Evolutionary conservation across 2,329 filamentous ascomycete genomes (phyloP), one percentile per base, ranked within the genome.

Genomic region (Cordyceps tenuipes): DNA sequence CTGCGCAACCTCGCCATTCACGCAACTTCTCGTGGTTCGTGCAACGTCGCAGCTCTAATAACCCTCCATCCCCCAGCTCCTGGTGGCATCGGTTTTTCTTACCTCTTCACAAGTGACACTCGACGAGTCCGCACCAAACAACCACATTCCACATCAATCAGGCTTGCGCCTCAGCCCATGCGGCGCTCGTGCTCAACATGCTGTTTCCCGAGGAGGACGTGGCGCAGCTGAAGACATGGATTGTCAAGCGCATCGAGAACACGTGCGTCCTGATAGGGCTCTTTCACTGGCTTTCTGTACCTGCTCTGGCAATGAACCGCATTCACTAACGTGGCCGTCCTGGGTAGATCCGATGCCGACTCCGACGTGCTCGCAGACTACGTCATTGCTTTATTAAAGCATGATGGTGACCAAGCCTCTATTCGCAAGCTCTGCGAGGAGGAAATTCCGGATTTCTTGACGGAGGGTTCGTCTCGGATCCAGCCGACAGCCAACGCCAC

Each of bases 301-400:
- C 12, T 36, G 31, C 19, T 10, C 12, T 54, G 19, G 41, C 21
- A 12, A 31, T 26, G 15, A 49, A 31, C 7, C 31, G 36, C 23
- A 36, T 9, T 39, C 29, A 21, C 57, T 65, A 51, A 67, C 62
- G 6, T 19, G 44, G 12, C 13, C 4, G 5, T 41, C 29, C 53
- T 61, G n/a, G 52, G 31, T 63, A 90, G 88, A 57, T 90, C 88
- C 31, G 89, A 92, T 68, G 89, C 88, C 55, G 90, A 94, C 70
- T 83, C 86, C 36, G 89, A 91, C 68, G 88, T 93, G 5, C 84
- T 94, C 3, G 89, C 89, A 51, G 90, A 94, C 67, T 94, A 92
- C 70, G 87, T 93, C n/a, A 79, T 92, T 63, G 89, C 88, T 7
- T 81, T 94, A 21, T 75, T 93, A 50, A 82, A 83, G 63, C 85